Evolutionary conservation across 2,329 filamentous ascomycete genomes (phyloP).

Genomic region (Colletotrichum liaoningense): DNA sequence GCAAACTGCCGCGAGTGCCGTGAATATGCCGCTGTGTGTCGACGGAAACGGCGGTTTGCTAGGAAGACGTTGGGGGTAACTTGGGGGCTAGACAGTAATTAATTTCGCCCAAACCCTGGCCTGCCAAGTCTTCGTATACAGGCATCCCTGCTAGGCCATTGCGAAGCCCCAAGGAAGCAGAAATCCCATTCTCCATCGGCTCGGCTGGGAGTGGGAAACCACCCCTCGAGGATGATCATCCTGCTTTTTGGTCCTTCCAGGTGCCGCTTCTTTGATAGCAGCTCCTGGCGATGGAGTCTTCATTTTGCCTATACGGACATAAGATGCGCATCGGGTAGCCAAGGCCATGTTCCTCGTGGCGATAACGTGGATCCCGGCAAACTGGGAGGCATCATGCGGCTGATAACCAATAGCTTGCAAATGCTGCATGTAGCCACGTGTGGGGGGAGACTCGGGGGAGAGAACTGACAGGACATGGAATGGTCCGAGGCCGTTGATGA

Average conservation of each 20-base stretch:
- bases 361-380: background rate
- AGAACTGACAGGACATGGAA: background rate
- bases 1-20: conserved; percentile 13
- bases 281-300: conserved; percentile 14
- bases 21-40: conserved; percentile 12
- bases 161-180: background rate
- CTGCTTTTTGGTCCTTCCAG: background rate
- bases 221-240: background rate
- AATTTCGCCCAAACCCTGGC: conserved; percentile 16
- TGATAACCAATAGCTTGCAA: conserved; percentile 10
- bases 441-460: background rate
- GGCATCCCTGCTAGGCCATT: conserved; percentile 14
- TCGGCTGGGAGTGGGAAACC: background rate
- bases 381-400: conserved; percentile 6
- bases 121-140: conserved; percentile 15
- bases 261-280: background rate
- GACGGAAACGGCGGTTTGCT: conserved; percentile 19
- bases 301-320: conserved; percentile 10
- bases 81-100: conserved; percentile 1
- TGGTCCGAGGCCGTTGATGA: conserved; percentile 12
- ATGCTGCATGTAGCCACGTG: conserved; percentile 1
- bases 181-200: background rate
- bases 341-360: conserved; percentile 25
- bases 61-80: background rate
- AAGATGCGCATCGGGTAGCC: conserved; percentile 12